These are phyloP conservation scores for Oenanthe sinensis DNA, from an alignment of 129 eudicot genomes.

Conservation along the genomic window DNA sequence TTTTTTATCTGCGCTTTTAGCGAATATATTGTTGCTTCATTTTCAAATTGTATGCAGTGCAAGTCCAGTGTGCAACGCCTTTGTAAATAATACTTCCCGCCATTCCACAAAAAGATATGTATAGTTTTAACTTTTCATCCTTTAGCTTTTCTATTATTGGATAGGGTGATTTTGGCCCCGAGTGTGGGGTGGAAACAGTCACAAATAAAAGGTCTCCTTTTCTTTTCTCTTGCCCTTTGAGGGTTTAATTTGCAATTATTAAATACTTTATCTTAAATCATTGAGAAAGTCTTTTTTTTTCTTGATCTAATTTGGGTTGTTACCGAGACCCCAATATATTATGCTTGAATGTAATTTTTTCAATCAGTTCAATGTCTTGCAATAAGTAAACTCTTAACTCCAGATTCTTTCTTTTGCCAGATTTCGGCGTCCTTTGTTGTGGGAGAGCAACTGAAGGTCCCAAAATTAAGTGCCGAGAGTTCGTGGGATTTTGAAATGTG, in stretches of 20 bases:
- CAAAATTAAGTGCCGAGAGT: slow-evolving; percentile 66
- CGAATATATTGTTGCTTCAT: not conserved
- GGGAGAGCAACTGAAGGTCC: slow-evolving; percentile 53
- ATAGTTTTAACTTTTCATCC: not conserved
- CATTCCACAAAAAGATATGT: not conserved
- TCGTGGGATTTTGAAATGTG: slow-evolving; percentile 82
- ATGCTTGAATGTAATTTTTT: not conserved
- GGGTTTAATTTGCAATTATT: not conserved
- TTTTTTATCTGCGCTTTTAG: not conserved
- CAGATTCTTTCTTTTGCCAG: slow-evolving; percentile 24
- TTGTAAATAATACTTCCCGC: not conserved
- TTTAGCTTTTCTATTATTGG: not conserved
- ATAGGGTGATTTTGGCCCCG: not conserved
- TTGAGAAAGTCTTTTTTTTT: not conserved
- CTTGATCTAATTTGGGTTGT: not conserved
- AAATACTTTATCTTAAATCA: not conserved
- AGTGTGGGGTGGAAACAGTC: not conserved
- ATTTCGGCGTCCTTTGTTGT: slow-evolving; percentile 51
- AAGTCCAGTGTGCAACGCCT: not conserved
- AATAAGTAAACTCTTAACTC: not conserved
- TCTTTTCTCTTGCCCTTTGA: not conserved
- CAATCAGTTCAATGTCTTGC: not conserved
- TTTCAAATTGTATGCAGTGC: not conserved
- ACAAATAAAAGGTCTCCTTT: not conserved
- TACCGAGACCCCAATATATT: not conserved